phyloP scores from a whole-genome alignment of 2,329 filamentous ascomycete species.

The Sporothrix variecibatus region DNA sequence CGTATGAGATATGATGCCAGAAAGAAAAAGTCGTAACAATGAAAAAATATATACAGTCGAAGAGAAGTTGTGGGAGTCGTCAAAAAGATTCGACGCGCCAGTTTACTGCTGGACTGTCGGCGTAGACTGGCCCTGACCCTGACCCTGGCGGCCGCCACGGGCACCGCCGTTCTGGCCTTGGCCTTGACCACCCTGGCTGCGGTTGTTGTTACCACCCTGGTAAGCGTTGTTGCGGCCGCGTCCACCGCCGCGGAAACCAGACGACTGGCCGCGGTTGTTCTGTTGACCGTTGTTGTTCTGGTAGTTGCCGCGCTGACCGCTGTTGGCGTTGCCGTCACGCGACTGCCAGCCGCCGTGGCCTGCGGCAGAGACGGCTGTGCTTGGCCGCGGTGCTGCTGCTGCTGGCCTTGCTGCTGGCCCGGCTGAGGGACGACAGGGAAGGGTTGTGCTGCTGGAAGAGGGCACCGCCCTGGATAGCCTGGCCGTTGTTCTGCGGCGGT shows the following conservation, averaged over 20 bases:
- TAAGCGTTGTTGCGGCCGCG: slow-evolving; percentile 6
- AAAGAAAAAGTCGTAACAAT: background rate
- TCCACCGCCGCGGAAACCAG: slow-evolving; percentile 12
- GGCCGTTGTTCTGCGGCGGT: slow-evolving; percentile 1
- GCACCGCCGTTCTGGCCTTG: background rate
- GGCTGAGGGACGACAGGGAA: background rate
- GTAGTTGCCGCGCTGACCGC: slow-evolving; percentile 18
- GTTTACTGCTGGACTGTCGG: background rate
- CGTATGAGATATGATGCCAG: too few relatives aligned
- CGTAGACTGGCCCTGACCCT: background rate
- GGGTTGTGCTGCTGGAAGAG: slow-evolving; percentile 12
- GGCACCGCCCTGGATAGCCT: background rate
- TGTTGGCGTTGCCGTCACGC: slow-evolving; percentile 8
- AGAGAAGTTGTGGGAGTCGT: background rate
- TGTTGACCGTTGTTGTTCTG: background rate
- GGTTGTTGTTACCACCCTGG: background rate
- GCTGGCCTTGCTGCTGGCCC: slow-evolving; percentile 2
- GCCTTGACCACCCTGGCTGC: background rate
- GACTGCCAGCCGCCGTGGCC: slow-evolving; percentile 31
- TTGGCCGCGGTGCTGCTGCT: slow-evolving; percentile 23
- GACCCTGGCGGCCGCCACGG: background rate
- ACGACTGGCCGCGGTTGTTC: slow-evolving; percentile 1
- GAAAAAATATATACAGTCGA: slow-evolving; percentile 8
- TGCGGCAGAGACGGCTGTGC: slow-evolving; percentile 30
- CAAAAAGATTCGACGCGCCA: background rate